Base-by-base conservation (phyloP, 371 early-diverging fungal species). In the Neoconidiobolus thromboides region DNA sequence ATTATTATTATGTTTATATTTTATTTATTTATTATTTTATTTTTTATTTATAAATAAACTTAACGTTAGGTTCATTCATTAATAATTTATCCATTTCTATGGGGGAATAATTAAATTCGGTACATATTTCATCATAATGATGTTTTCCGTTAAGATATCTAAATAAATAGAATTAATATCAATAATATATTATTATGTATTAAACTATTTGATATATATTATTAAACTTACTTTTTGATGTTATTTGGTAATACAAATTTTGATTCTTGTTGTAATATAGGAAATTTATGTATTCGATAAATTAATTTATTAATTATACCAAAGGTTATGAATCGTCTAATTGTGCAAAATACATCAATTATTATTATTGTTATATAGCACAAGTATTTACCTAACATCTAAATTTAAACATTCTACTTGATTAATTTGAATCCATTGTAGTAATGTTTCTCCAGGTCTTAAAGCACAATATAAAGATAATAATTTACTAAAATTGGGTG, bases 341-440 rank as follows among this genome's bases (percentile, higher is more conserved):
- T 26, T 26, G 26, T 26, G 26, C 26, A 26, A 26, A 26, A 26
- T 26, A 26, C 26, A 26, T 26, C 26, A 26, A 26, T 26, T 26
- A 26, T 26, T 26, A 26, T 26, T 26, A 26, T 26, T 26, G 26
- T 26, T 26, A 26, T 26, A 26, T 26, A 26, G 26, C 26, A 26
- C 26, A 26, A 26, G 26, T 26, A 26, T 26, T 26, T 26, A 26
- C 26, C 26, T 26, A 43, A 86, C 77, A 65, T 91, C 91, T 47
- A 91, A 76, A 43, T 80, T 75, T 42, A 77, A 63, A 4, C 70
- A 68, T 0, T 67, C 57, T 1, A 84, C 76, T 48, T 81, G 76
- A 56, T 87, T 79, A 48, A 82, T 81, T 49, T 83, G 79, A 14
- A 85, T 79, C 87, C 89, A 87, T 59, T 84, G 79, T 58, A 71